phyloP scores from a whole-genome alignment of 768 basidiomycete genomes.

The Lactarius hengduanensis region DNA sequence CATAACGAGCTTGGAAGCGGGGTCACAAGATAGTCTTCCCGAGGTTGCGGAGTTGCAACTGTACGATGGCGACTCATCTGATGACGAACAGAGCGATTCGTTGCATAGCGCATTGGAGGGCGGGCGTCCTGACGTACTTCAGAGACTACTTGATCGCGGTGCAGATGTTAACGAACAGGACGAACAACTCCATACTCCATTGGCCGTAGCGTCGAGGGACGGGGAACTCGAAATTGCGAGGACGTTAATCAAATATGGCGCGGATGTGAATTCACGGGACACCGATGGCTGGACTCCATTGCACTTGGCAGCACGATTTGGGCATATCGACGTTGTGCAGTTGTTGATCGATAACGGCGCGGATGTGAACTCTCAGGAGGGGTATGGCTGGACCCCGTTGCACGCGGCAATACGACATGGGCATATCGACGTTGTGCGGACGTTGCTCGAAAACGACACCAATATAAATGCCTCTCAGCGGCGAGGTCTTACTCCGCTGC shows the following conservation, averaged over 20 bases:
- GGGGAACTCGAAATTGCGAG: not conserved
- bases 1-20: not conserved
- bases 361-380: not conserved
- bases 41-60: not conserved
- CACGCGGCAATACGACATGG: too few relatives aligned
- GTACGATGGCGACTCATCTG: not conserved
- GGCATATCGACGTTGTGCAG: not conserved
- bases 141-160: not conserved
- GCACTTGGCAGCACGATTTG: not conserved
- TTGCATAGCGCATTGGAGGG: not conserved
- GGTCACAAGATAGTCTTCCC: too few relatives aligned
- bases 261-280: not conserved
- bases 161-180: not conserved
- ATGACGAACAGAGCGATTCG: not conserved
- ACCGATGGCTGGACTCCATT: not conserved
- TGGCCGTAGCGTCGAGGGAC: not conserved
- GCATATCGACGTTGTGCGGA: not conserved
- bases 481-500: not conserved
- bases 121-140: not conserved
- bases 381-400: not conserved
- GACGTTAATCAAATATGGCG: not conserved
- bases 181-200: not conserved
- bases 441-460: constrained; percentile 1
- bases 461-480: not conserved
- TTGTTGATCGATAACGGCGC: constrained; percentile 4